phyloP scores from a whole-genome alignment of 495 filamentous ascomycete species.

The Cercophora newfieldiana region DNA sequence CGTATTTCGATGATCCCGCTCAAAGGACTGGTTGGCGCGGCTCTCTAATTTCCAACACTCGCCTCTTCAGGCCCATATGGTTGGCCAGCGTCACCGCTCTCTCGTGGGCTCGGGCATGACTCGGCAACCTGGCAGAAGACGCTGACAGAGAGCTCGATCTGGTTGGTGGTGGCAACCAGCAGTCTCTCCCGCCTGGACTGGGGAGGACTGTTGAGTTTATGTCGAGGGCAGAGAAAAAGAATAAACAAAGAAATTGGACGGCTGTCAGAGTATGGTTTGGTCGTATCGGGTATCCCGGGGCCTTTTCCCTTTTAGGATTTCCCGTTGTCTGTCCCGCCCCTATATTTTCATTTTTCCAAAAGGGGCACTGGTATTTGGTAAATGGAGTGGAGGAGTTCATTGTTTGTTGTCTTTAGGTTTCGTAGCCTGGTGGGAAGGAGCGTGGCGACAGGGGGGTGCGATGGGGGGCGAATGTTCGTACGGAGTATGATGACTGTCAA shows the following conservation, averaged over 20 bases:
- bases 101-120: constrained; percentile 5
- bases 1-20: background rate
- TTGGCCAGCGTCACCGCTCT: background rate
- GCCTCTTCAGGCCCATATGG: background rate
- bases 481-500: constrained; percentile 20
- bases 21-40: background rate
- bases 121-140: background rate
- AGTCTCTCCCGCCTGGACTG: background rate
- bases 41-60: background rate
- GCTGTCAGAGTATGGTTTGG: background rate
- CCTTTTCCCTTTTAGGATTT: background rate
- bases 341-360: background rate
- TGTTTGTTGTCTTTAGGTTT: background rate
- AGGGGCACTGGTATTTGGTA: background rate
- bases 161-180: constrained; percentile 5
- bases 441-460: background rate
- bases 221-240: background rate
- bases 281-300: background rate
- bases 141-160: background rate
- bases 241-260: background rate
- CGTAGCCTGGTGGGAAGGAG: background rate
- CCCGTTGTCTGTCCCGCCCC: background rate
- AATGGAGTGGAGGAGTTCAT: background rate
- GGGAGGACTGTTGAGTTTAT: background rate
- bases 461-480: background rate